Base-by-base conservation (phyloP, 2,329 filamentous ascomycete genomes). In the Microcyclosporella mali region DNA sequence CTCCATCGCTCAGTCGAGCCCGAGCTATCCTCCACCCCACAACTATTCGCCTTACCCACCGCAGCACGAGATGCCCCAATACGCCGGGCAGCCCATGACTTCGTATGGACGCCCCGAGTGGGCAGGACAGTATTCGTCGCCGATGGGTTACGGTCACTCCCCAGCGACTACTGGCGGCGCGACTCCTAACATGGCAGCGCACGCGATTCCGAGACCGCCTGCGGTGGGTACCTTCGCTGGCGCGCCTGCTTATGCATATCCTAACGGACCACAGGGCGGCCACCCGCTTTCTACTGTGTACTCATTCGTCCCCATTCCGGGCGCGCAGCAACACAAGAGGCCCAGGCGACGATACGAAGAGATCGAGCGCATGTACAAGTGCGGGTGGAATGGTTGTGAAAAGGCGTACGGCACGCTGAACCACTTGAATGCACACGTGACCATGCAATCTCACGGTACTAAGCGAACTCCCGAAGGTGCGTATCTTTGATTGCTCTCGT, bases 321-420 rank as follows among this genome's bases (percentile, higher is more conserved):
- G 92, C 51, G 88, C 90, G 10, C 89, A 95, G 64, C 92, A 98
- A 65, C 90, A 97, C 66, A 98, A 98, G 73, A 81, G 92, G 45
- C 92, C 92, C 10, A 80, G 92, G 52, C 77, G 92, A 58, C 81
- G 92, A 41, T 98, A 95, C 59, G 92, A 98, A 68, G 92, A 98
- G 65, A 98, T 98, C 57, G 92, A 98, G 72, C 83, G 92, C 62
- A 97, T 98, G 92, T 97, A 98, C 74, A 97, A 97, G 69, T 98
- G 92, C 62, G 92, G 90, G 18, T 97, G 88, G 87, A 90, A 95
- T 53, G 89, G 89, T 7, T 98, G 92, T 62, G 92, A 98, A 68
- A 98, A 98, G 70, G 92, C 92, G 2, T 98, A 98, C 57, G 92
- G 92, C 47, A 98, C 92, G 36, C 70, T 98, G 49, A 98, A 98